Base-by-base conservation (phyloP, 1,139 yeast species). In the Geotrichum siamense region DNA sequence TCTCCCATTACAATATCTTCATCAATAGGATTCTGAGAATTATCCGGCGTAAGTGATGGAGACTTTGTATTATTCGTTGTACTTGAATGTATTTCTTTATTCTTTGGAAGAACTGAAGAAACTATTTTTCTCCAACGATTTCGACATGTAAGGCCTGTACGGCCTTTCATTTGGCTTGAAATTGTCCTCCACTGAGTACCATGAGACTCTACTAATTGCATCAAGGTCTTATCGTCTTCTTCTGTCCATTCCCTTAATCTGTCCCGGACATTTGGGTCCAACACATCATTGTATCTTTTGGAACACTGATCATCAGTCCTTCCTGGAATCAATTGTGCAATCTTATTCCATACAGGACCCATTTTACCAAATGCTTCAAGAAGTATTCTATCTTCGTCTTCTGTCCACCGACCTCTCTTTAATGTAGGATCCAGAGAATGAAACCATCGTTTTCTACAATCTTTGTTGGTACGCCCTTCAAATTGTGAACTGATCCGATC, bases 241-340 rank as follows among this genome's bases (percentile, higher is more conserved):
- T 72, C 58, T 0, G 78, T 69, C 97, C 97, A 89, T 3, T 83
- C 80, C 52, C 85, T 74, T 38, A 86, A 68, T 43, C 96, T 67
- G 54, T 83, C 87, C 48, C 79, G 78, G 3, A 91, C 80, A 54
- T 65, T 73, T 2, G 96, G 96, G 54, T 85, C 94, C 48, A 89
- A 64, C 1, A 87, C 95, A 57, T 89, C 97, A 17, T 82, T 78
- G 61, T 86, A 89, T 53, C 97, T 67, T 58, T 89, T 89, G 2
- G 95, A 86, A 65, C 96, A 89, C 64, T 89, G 97, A 61, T 87
- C 96, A 59, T 87, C 96, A 1, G 95, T 89, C 56, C 97, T 70
- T 2, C 96, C 94, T 1, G 77, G 74, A 10, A 87, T 82, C 43
- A 75, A 79, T 42, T 71, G 66, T 0, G 95, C 79, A 6, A 89